Conservation (phyloP, 176 grass and related monocot genomes). For the Aegilops tauschii region DNA sequence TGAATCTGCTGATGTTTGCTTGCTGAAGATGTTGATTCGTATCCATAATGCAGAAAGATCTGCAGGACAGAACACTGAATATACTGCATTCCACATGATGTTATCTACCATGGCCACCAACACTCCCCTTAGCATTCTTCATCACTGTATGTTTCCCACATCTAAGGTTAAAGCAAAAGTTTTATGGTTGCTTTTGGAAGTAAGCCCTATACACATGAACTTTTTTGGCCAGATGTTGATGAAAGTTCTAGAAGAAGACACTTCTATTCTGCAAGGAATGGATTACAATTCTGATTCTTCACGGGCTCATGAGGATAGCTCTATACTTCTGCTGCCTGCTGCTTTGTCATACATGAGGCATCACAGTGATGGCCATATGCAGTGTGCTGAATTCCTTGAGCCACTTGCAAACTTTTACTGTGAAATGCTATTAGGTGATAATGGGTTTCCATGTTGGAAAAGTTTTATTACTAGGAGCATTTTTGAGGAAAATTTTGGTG, state of each 20-base stretch:
- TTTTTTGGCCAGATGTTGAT: conserved; percentile 70
- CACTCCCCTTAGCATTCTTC: conserved; percentile 58
- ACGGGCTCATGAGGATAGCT: conserved; percentile 42
- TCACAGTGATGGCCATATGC: conserved; percentile 33
- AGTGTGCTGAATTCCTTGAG: conserved; percentile 40
- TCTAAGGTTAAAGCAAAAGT: conserved; percentile 68
- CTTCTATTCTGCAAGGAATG: conserved; percentile 37
- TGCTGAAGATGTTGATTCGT: conserved; percentile 51
- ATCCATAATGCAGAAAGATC: conserved; percentile 44
- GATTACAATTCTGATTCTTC: conserved; percentile 35
- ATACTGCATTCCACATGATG: conserved; percentile 57
- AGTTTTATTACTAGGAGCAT: conserved; percentile 46
- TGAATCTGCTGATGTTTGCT: conserved; percentile 72
- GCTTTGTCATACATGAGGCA: conserved; percentile 65
- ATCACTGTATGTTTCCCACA: conserved; percentile 64
- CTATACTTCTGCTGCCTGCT: conserved; percentile 76
- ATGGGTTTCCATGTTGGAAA: conserved; percentile 75
- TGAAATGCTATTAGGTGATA: conserved; percentile 46
- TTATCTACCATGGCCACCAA: conserved; percentile 60
- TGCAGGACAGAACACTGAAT: conserved; percentile 40
- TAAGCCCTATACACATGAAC: conserved; percentile 65
- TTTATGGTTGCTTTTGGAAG: conserved; percentile 61
- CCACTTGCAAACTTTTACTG: conserved; percentile 56
- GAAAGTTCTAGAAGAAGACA: conserved; percentile 48
- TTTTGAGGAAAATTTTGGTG: conserved; percentile 58